Conservation (phyloP, 106 monocot species). For the Alisma plantagoaquatica region DNA sequence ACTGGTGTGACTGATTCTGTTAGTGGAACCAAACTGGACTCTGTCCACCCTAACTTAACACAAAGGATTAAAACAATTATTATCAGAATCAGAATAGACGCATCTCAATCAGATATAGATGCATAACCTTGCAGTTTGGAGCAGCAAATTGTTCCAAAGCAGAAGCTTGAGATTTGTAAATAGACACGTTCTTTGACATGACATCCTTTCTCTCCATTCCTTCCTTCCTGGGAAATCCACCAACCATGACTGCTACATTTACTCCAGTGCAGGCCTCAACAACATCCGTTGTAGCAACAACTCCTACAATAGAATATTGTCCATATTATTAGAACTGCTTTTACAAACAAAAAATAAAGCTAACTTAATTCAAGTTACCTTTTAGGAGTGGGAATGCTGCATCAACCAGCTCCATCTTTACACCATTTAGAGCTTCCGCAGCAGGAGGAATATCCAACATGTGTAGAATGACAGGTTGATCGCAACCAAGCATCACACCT, state of each 20-base stretch:
- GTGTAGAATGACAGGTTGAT: slow-evolving; percentile 83
- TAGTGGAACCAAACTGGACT: too few relatives aligned
- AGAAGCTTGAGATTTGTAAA: slow-evolving; percentile 86
- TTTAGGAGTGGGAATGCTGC: slow-evolving; percentile 93
- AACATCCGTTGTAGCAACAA: slow-evolving; percentile 79
- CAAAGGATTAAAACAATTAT: too few relatives aligned
- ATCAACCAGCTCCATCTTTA: slow-evolving; percentile 91
- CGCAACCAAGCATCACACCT: slow-evolving; percentile 73
- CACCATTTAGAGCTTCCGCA: slow-evolving; percentile 77
- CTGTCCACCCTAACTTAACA: too few relatives aligned
- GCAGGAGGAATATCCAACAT: slow-evolving; percentile 87
- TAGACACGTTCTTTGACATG: slow-evolving; percentile 93
- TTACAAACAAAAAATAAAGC: too few relatives aligned
- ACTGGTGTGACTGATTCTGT: too few relatives aligned
- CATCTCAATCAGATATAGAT: too few relatives aligned
- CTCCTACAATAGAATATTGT: slow-evolving; percentile 25
- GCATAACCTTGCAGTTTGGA: slow-evolving; percentile 83
- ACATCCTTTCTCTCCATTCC: slow-evolving; percentile 96
- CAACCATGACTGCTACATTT: slow-evolving; percentile 83
- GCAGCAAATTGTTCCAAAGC: slow-evolving; percentile 76
- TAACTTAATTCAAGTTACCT: too few relatives aligned
- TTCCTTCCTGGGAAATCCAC: slow-evolving; percentile 87
- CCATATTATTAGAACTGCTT: too few relatives aligned
- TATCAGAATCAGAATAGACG: too few relatives aligned
- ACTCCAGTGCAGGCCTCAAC: slow-evolving; percentile 81